Conservation (phyloP, 2,329 filamentous ascomycete species). For the Didymella pinodella region DNA sequence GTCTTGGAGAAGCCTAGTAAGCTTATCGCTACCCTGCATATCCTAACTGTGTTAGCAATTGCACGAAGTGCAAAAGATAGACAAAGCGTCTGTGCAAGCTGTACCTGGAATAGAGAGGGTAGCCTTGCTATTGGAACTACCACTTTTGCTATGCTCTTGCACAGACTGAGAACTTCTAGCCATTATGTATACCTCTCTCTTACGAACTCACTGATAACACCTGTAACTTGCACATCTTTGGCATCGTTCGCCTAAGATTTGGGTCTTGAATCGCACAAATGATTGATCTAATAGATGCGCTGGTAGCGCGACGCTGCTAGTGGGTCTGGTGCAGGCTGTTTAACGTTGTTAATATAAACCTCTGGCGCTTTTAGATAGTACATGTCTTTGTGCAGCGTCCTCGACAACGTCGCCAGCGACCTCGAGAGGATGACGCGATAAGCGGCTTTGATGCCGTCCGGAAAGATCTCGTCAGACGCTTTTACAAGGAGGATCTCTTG, state of each 20-base stretch:
- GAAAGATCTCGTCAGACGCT: too few relatives aligned
- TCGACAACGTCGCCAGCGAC: too few relatives aligned
- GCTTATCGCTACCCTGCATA: not conserved
- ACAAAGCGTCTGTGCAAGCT: too few relatives aligned
- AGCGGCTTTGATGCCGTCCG: too few relatives aligned
- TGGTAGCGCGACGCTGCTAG: slow-evolving; percentile 35
- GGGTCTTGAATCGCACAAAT: slow-evolving; percentile 36
- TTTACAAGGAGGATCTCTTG: too few relatives aligned
- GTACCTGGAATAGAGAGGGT: slow-evolving; percentile 6
- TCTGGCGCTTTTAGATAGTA: too few relatives aligned
- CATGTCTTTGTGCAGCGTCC: too few relatives aligned
- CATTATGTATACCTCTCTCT: not conserved
- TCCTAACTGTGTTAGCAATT: not conserved
- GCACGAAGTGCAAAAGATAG: not conserved
- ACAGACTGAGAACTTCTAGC: slow-evolving; percentile 14
- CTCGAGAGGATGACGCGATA: too few relatives aligned
- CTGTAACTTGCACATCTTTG: not conserved
- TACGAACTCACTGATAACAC: slow-evolving; percentile 7
- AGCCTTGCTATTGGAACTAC: slow-evolving; percentile 20
- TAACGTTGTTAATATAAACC: too few relatives aligned
- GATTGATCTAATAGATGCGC: slow-evolving; percentile 48
- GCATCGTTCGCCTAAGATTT: not conserved
- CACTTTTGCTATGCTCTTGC: slow-evolving; percentile 1
- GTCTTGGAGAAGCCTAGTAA: slow-evolving; percentile 23
- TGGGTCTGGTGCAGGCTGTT: slow-evolving; percentile 35